These are phyloP conservation scores for rapeseed (Brassica napus) DNA, from an alignment of 345 rosid species.

Conservation along the genomic window DNA sequence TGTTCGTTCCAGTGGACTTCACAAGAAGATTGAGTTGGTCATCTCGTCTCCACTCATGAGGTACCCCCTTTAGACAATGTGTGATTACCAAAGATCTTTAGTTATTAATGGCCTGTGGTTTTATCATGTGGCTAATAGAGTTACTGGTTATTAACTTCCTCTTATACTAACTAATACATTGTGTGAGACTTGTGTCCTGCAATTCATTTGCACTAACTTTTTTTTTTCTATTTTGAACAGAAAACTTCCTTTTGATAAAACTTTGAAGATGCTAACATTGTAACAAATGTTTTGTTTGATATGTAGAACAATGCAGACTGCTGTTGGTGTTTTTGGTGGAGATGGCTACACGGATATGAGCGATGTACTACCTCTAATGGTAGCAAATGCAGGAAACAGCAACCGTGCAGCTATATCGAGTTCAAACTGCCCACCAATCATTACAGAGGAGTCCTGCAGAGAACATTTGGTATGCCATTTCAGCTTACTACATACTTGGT, in stretches of 20 bases:
- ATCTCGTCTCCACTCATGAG: slow-evolving; percentile 78
- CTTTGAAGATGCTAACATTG: not conserved
- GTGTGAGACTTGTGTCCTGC: not conserved
- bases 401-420: slow-evolving; percentile 80
- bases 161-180: not conserved
- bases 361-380: slow-evolving; percentile 80
- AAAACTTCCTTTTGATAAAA: not conserved
- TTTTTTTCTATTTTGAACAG: too few relatives aligned
- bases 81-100: not conserved
- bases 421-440: slow-evolving; percentile 67
- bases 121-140: not conserved
- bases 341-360: slow-evolving; percentile 64
- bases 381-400: slow-evolving; percentile 86
- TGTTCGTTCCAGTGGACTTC: slow-evolving; percentile 70
- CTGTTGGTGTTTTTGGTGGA: slow-evolving; percentile 96
- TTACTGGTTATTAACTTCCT: not conserved
- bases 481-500: slow-evolving; percentile 1
- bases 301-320: slow-evolving; percentile 91
- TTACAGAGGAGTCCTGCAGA: slow-evolving; percentile 87
- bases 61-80: slow-evolving; percentile 43
- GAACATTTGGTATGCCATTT: slow-evolving; percentile 79
- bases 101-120: not conserved
- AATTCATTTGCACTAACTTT: not conserved
- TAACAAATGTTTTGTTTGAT: not conserved
- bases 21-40: slow-evolving; percentile 79